phyloP scores from a whole-genome alignment of 1,284 basidiomycete genomes.

The Ganoderma leucocontextum region DNA sequence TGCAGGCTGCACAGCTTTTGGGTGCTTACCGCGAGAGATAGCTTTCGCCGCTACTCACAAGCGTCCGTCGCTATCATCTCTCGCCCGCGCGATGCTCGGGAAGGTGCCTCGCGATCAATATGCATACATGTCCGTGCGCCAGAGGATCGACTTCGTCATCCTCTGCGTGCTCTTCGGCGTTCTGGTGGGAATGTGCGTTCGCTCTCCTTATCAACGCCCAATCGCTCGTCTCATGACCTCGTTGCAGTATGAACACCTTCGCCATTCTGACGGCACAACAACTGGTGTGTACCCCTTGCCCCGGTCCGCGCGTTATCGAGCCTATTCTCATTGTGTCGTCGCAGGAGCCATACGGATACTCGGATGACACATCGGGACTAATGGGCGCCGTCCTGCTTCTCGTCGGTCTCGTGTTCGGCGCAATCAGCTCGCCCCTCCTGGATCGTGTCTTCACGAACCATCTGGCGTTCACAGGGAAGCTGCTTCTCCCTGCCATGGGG shows the following conservation, averaged over 20 bases:
- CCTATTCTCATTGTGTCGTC: neutral
- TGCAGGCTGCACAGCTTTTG: neutral
- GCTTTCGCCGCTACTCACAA: slow-evolving; percentile 71
- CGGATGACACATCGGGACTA: slow-evolving; percentile 66
- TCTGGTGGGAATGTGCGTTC: slow-evolving; percentile 62
- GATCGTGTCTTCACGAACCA: slow-evolving; percentile 80
- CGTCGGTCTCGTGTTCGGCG: slow-evolving; percentile 71
- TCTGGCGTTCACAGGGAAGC: slow-evolving; percentile 65
- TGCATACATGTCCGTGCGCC: slow-evolving; percentile 64
- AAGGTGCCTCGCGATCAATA: slow-evolving; percentile 46
- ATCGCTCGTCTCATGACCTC: neutral
- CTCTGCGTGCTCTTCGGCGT: slow-evolving; percentile 67
- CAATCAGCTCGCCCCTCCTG: slow-evolving; percentile 74
- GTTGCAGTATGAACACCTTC: slow-evolving; percentile 54
- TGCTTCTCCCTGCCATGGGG: slow-evolving; percentile 67
- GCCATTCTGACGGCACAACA: slow-evolving; percentile 72
- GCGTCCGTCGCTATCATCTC: slow-evolving; percentile 59
- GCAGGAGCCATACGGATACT: slow-evolving; percentile 79
- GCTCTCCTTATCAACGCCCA: neutral
- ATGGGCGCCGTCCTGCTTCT: slow-evolving; percentile 75
- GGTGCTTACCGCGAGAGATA: slow-evolving; percentile 38
- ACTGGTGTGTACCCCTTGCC: slow-evolving; percentile 54
- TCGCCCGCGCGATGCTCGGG: slow-evolving; percentile 66
- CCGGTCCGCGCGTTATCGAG: neutral
- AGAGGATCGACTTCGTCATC: slow-evolving; percentile 75